phyloP scores from a whole-genome alignment of 345 rosid species.

The Anacardium occidentale region DNA sequence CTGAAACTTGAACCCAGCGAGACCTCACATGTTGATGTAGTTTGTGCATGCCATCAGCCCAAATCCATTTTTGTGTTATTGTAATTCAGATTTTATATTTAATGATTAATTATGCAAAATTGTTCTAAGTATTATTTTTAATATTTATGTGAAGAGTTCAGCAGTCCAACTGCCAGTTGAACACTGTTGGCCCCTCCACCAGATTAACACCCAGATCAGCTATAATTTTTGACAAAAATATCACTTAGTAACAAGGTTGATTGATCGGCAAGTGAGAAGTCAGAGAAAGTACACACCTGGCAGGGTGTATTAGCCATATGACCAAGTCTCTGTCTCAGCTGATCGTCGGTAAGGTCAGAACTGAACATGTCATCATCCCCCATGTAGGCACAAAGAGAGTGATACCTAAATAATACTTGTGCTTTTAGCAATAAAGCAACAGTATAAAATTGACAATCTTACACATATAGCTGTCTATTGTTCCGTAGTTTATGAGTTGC shows the following conservation, averaged over 20 bases:
- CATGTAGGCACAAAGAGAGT: conserved; percentile 94
- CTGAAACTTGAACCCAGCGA: too few species aligned
- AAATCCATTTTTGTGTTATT: too few species aligned
- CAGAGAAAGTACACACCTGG: conserved; percentile 54
- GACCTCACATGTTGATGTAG: too few species aligned
- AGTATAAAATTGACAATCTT: neutral
- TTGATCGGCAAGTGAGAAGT: neutral
- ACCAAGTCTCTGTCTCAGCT: conserved; percentile 81
- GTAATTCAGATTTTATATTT: too few species aligned
- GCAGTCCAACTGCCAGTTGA: too few species aligned
- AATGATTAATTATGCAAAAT: too few species aligned
- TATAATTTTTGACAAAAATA: too few species aligned
- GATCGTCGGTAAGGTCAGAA: conserved; percentile 95
- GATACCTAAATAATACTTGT: conserved; percentile 51
- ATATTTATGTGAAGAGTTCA: too few species aligned
- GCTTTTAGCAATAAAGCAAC: neutral
- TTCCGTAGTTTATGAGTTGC: neutral
- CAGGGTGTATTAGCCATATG: conserved; percentile 90
- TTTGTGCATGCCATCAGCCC: too few species aligned
- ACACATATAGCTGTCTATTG: neutral
- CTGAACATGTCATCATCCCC: conserved; percentile 99
- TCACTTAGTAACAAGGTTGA: neutral
- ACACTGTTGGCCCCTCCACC: too few species aligned
- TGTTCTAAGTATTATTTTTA: too few species aligned
- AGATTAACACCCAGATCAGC: too few species aligned